Percentiles rank a stretch among this genome's conserved stretches.
These are phyloP conservation scores for Eruca vesicaria DNA, from an alignment of 441 rosid species.

Conservation along the genomic window DNA sequence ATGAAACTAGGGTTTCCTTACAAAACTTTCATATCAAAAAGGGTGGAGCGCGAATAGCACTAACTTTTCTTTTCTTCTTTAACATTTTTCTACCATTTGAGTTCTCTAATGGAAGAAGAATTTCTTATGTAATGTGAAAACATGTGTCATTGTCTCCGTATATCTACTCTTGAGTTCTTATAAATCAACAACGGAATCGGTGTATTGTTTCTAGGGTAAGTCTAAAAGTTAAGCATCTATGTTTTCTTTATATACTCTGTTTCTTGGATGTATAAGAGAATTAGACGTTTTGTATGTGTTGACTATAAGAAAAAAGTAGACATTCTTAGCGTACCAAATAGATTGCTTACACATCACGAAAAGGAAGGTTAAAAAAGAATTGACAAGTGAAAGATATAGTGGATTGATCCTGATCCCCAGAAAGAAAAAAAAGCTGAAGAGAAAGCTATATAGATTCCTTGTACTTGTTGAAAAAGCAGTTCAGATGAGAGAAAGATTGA, in stretches of 20 bases:
- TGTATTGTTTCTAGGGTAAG: neutral
- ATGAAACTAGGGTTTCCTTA: constrained; percentile 32
- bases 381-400: constrained; percentile 32
- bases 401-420: constrained; percentile 33
- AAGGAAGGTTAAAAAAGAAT: constrained; percentile 22
- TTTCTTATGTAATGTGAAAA: constrained; percentile 18
- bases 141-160: constrained; percentile 20
- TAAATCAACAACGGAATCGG: neutral
- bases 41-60: constrained; percentile 61
- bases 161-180: neutral
- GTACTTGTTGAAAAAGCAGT: constrained; percentile 35
- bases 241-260: neutral
- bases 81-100: constrained; percentile 40
- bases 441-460: constrained; percentile 32
- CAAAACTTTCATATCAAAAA: neutral
- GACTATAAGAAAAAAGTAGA: constrained; percentile 13
- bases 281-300: constrained; percentile 6
- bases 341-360: constrained; percentile 30
- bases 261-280: neutral
- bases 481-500: constrained; percentile 25
- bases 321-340: constrained; percentile 29
- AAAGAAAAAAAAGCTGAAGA: constrained; percentile 15
- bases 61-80: constrained; percentile 24
- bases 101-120: constrained; percentile 39
- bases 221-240: neutral